Base-by-base conservation (phyloP, 2,329 filamentous ascomycete species). In the Aspergillus sp. region DNA sequence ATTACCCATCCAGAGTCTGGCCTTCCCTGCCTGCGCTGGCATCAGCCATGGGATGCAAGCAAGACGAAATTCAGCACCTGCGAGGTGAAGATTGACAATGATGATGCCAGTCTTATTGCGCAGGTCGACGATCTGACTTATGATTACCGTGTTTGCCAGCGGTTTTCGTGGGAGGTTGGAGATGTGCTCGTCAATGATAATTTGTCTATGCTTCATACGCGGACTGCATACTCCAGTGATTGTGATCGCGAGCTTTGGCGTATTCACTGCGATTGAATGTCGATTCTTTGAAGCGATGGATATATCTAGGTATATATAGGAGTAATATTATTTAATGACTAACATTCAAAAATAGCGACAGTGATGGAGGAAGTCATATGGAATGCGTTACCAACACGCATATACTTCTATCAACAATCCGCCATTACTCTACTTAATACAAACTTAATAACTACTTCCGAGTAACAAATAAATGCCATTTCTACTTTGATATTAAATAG, bases 41-140 rank as follows among this genome's bases (percentile, higher is more conserved):
- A 79, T 45, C 74, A 80, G 50, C 73, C 74, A 0, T 79, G 76
- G 76, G 72, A 74, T 0, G 63, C 71, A 35, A 66, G 61, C n/a
- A 75, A 72, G 57, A 79, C 77, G 0, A 63, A 61, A 10, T 79
- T 78, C 36, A 37, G 33, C 6, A 43, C 40, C 1, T 43, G 40
- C 10, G 40, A 19, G 5, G 40, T 43, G 5, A 28, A 13, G 1
- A 31, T 43, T 10, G 40, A 43, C 28, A 37, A 43, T 11, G 40
- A 43, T 1, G 29, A 37, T 26, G 26, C 30, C 33, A 12, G 13
- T 4, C 40, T 43, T 2, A 27, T 38, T 10, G 5, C 11, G 1
- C 8, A 37, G n/a, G 19, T 43, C 7, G 40, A 43, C 12, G 8
- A 27, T n/a, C 13, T 43, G 27, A 37, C 34, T 7, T 43, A 43